Base-by-base conservation (phyloP, 331 rosid genomes). In the Stylosanthes scabra region DNA sequence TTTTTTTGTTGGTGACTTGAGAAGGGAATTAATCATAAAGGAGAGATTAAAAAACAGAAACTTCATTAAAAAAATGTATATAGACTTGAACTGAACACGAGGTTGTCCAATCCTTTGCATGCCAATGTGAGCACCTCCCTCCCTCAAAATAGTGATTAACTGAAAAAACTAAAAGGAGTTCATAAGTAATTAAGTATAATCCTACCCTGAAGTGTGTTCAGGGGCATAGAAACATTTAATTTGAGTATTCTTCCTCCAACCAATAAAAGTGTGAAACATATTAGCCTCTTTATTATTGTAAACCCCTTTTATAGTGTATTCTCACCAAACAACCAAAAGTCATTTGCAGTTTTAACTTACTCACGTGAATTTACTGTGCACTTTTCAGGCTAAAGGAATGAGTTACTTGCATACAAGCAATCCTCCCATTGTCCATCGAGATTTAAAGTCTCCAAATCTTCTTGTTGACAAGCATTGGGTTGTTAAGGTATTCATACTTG, bases 401-500 rank as follows among this genome's bases (percentile, higher is more conserved):
- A 92, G 89, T 87, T 92, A 92, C 86, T 93, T 92, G 44, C 97
- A 92, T 70, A 92, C 82, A 68, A 84, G 89, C 45, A 88, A 92
- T 62, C 97, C 97, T 76, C 97, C 97, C 28, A 86, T 92, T 70
- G 94, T 92, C 78, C 97, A 92, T 83, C 87, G 96, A 73, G 97
- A 92, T 85, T 68, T 92, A 74, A 92, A 92, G 82, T 92, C 97
- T 59, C 97, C 96, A 37, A 92, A 92, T 78, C 97, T 92, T 84
- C 85, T 92, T 49, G 97, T 92, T 57, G 97, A 92, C 92, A 92
- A 66, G 80, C 88, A 95, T 77, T 95, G 99, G 99, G 88, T 87
- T 76, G 99, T 95, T 31, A 95, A 95, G 99, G 99, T 95, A 83
- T 73, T 65, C 46, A 55, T 50, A 28, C 60, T 60, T 59, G 51